Percentiles rank a stretch among this genome's conserved stretches.
phyloP scores from a whole-genome alignment of 75 land plant species.

The Pinus albicaulis region DNA sequence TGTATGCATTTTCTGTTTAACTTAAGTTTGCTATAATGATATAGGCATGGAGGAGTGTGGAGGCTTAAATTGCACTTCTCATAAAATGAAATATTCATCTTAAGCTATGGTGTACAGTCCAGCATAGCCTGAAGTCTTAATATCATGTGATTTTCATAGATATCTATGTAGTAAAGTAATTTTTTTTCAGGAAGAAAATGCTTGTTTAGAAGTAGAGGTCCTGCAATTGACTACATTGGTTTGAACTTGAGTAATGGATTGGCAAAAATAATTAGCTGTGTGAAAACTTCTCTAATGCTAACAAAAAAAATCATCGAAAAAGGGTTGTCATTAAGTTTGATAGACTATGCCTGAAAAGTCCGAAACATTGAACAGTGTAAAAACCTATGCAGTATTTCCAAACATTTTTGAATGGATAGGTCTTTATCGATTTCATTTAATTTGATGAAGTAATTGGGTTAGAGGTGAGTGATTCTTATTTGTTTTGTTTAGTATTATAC shows the following conservation, averaged over 20 bases:
- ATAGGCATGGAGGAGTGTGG: constrained; percentile 11
- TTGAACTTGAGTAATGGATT: background rate
- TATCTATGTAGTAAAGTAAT: background rate
- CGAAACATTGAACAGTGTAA: background rate
- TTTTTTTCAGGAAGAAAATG: background rate
- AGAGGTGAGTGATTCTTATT: constrained; percentile 1
- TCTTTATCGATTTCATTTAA: no score
- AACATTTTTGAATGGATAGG: no score
- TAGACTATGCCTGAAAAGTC: no score
- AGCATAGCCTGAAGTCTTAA: background rate
- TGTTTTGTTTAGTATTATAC: background rate
- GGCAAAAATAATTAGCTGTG: background rate
- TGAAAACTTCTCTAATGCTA: no score
- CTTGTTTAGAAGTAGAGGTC: background rate
- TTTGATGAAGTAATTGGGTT: background rate
- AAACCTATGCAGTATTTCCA: no score
- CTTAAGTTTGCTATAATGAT: background rate
- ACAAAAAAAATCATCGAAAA: no score
- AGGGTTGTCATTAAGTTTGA: no score
- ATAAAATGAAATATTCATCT: background rate
- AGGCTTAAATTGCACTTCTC: background rate
- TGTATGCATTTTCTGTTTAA: background rate
- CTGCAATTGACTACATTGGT: background rate
- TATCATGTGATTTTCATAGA: background rate
- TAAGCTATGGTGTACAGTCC: background rate